A percentile compares a stretch with the other conserved stretches of the same genome.
Evolutionary conservation across 441 rosid species (phyloP).

Genomic region (Adansonia madagascariensis): DNA sequence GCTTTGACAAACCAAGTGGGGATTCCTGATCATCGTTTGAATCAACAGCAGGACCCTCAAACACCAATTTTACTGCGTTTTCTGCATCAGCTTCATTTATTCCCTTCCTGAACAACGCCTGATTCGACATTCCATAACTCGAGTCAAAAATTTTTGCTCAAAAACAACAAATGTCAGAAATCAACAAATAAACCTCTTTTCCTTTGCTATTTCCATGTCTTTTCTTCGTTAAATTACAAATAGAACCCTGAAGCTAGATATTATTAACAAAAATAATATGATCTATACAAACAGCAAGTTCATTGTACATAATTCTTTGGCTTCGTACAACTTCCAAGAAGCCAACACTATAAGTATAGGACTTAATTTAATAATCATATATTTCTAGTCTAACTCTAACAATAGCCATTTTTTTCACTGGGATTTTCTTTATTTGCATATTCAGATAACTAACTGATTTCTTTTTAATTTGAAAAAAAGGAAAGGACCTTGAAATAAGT

Average conservation of each 20-base stretch:
- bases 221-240: background rate
- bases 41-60: slow-evolving; percentile 45
- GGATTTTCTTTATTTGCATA: slow-evolving; percentile 13
- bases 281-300: background rate
- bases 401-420: background rate
- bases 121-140: slow-evolving; percentile 33
- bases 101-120: slow-evolving; percentile 79
- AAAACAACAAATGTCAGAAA: background rate
- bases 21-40: slow-evolving; percentile 48
- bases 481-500: background rate
- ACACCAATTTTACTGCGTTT: slow-evolving; percentile 73
- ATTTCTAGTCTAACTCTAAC: background rate
- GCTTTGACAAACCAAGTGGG: slow-evolving; percentile 63
- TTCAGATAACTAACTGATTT: background rate
- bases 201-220: slow-evolving; percentile 1
- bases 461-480: background rate
- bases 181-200: background rate
- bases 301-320: background rate
- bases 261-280: background rate
- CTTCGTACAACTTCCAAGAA: background rate
- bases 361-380: background rate
- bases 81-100: slow-evolving; percentile 53
- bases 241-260: slow-evolving; percentile 1
- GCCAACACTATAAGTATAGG: background rate
- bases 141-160: background rate